Percentiles rank a stretch among this genome's conserved stretches.
Evolutionary conservation across 345 rosid species (phyloP).

Genomic region (Populus simonii): DNA sequence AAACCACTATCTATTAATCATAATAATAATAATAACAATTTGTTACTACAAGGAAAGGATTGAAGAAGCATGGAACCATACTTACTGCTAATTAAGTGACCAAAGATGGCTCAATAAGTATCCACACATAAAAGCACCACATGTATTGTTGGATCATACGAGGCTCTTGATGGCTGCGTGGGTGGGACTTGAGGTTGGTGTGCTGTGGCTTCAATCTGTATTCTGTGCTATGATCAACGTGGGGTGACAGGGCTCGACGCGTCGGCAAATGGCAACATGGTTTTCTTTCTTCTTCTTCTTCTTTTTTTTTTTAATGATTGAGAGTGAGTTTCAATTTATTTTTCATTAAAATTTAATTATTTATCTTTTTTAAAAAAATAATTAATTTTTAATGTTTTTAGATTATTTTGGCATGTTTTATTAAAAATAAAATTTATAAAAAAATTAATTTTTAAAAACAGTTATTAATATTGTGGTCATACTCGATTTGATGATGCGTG

Average conservation of each 20-base stretch:
- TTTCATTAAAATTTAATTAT: too few species aligned
- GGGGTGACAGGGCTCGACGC: not conserved
- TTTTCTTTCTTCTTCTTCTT: too few species aligned
- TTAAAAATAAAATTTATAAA: too few species aligned
- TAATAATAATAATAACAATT: not conserved
- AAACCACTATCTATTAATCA: too few species aligned
- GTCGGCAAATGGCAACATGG: not conserved
- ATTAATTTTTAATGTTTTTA: too few species aligned
- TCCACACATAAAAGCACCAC: slow-evolving; percentile 21
- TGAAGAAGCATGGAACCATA: not conserved
- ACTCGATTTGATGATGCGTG: not conserved
- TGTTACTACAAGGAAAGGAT: not conserved
- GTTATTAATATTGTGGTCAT: not conserved
- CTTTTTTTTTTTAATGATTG: too few species aligned
- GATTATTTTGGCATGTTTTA: too few species aligned
- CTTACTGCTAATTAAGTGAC: not conserved
- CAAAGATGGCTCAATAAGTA: not conserved
- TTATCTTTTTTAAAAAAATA: too few species aligned
- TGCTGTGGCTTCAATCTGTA: not conserved
- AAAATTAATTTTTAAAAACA: too few species aligned
- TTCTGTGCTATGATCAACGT: not conserved
- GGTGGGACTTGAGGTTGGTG: not conserved
- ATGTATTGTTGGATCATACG: slow-evolving; percentile 13
- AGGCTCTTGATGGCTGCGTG: not conserved
- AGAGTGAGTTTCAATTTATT: too few species aligned